These are phyloP conservation scores for Trichophyton verrucosum DNA, from an alignment of 2,329 filamentous ascomycete species.

Conservation along the genomic window DNA sequence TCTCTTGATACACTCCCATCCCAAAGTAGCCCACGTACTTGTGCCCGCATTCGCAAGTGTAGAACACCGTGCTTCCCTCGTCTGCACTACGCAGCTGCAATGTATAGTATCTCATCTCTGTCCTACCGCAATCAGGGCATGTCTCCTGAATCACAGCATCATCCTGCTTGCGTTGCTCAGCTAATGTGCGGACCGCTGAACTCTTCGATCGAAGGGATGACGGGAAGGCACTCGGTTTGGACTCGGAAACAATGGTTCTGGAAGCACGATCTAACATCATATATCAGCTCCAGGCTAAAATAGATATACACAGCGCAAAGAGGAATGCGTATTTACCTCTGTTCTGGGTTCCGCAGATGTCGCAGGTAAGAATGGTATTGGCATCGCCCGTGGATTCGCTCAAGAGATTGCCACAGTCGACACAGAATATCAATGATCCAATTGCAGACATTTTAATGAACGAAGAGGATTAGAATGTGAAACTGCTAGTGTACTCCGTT, in stretches of 20 bases:
- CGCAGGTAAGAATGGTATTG: slow-evolving; percentile 66
- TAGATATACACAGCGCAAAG: too few species aligned
- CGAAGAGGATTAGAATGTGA: not conserved
- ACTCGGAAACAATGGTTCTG: slow-evolving; percentile 65
- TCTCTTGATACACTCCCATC: slow-evolving; percentile 7
- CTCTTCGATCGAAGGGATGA: slow-evolving; percentile 74
- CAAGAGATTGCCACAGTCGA: slow-evolving; percentile 79
- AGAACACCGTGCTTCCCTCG: slow-evolving; percentile 80
- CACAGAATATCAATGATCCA: slow-evolving; percentile 85
- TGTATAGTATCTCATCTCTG: slow-evolving; percentile 72
- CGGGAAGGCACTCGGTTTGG: slow-evolving; percentile 83
- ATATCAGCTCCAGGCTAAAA: not conserved
- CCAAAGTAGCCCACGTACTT: slow-evolving; percentile 44
- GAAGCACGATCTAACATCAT: slow-evolving; percentile 52
- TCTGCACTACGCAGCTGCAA: slow-evolving; percentile 79
- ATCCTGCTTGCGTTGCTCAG: slow-evolving; percentile 62
- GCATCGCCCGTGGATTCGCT: slow-evolving; percentile 65
- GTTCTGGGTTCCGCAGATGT: slow-evolving; percentile 74
- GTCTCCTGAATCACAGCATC: slow-evolving; percentile 55
- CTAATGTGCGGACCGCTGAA: slow-evolving; percentile 74
- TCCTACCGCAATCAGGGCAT: slow-evolving; percentile 69
- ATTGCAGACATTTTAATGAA: slow-evolving; percentile 61
- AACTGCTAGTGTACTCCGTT: not conserved
- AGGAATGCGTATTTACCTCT: slow-evolving; percentile 45
- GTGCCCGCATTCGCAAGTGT: slow-evolving; percentile 64